phyloP scores from a whole-genome alignment of 352 stramenopile genomes.

The Globisporangium echinulatum region DNA sequence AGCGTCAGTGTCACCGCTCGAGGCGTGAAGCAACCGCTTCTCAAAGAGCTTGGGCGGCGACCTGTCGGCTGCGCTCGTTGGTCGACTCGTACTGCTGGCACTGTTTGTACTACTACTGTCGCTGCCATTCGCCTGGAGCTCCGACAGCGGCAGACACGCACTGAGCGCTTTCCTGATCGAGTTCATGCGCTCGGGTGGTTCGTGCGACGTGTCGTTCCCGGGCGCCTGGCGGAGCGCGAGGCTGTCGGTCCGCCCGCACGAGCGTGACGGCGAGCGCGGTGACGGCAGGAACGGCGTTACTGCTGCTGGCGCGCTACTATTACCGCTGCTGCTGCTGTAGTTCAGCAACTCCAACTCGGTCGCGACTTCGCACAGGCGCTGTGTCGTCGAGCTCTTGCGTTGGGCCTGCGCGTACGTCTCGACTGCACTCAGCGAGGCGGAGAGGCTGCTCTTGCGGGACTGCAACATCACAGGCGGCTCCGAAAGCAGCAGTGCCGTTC shows the following conservation, averaged over 20 bases:
- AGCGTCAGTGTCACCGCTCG: too few species aligned
- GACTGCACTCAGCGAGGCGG: background rate
- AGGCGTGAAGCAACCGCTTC: background rate
- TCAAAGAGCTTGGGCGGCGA: conserved; percentile 4
- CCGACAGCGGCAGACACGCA: conserved; percentile 3
- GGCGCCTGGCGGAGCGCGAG: background rate
- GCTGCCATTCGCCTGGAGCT: background rate
- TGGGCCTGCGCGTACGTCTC: conserved; percentile 6
- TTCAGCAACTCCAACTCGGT: background rate
- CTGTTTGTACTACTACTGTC: background rate
- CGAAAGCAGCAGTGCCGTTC: background rate
- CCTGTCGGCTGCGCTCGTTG: background rate
- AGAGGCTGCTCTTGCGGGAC: conserved; percentile 7
- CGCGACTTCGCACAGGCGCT: background rate
- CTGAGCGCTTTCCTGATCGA: conserved; percentile 24
- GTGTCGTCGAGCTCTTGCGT: conserved; percentile 4
- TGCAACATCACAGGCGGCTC: conserved; percentile 6
- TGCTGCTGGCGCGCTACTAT: background rate
- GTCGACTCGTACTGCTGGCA: background rate
- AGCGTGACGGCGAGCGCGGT: background rate
- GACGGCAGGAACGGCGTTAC: background rate
- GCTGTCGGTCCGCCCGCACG: background rate
- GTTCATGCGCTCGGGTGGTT: background rate
- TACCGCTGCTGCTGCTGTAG: background rate
- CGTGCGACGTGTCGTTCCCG: background rate